Evolutionary conservation across 2,329 filamentous ascomycete species (phyloP), one percentile per base, ranked within the genome.

Genomic region (Ascochyta lentis): DNA sequence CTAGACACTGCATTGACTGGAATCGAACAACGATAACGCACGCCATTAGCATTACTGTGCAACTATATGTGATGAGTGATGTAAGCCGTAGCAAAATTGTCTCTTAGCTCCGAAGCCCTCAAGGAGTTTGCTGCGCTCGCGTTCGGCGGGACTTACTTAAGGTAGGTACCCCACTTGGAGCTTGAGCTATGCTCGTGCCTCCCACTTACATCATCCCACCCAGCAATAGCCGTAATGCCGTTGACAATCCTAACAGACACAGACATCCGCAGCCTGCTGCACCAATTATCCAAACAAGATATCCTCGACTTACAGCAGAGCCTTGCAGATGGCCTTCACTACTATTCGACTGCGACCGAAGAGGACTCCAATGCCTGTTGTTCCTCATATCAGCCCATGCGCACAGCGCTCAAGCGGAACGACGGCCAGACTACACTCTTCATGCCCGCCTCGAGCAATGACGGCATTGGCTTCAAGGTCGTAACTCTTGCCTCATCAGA

Each of bases 371-470:
- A 80, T 63, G 82, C 82, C 33, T 87, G 84, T 63, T 83, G 81
- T 49, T 82, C 84, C 2, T 79, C 80, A 9, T 87, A 84, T 58
- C 87, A 90, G 58, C 86, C 86, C 0, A 80, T 83, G 53, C 80
- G 86, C 37, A 88, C 85, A 1, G 78, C 82, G 2, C 80, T 89
- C 48, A 84, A 83, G 48, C 82, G 84, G 12, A 82, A 81, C 47
- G 82, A 86, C 79, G 86, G 86, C 3, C 81, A 82, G 29, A 86
- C 83, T 1, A 88, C 85, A 3, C 76, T 89, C 9, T 88, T 89
- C 74, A 88, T 89, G 85, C 87, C 88, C 2, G 86, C 86, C 12
- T 86, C 80, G 35, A 85, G 83, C 13, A 81, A 83, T 27, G 79
- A 81, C 37, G 81, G 83, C 3, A 78, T 87, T 16, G 87, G 86